These are phyloP conservation scores for Bryoerythrophyllum caledonicum DNA, from an alignment of 225 moss, liverwort and hornwort species.

Conservation along the genomic window DNA sequence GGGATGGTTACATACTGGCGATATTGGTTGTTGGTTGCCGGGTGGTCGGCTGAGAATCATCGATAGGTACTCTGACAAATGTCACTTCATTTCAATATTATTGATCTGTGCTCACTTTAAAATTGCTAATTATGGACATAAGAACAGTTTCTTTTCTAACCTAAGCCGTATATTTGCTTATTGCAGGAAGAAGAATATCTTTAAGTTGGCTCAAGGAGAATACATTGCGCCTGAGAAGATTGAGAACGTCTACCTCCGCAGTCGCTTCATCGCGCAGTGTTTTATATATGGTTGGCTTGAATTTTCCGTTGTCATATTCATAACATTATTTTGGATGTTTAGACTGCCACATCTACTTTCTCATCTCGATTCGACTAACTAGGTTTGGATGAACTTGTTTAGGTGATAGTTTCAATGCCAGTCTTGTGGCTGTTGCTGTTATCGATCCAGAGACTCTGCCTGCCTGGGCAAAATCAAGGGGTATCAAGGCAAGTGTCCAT, in stretches of 20 bases:
- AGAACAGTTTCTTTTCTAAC: background rate
- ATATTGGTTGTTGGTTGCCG: slow-evolving; percentile 89
- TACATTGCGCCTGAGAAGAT: slow-evolving; percentile 98
- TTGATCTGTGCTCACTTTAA: background rate
- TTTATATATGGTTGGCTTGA: slow-evolving; percentile 64
- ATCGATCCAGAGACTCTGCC: slow-evolving; percentile 83
- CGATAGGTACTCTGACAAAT: slow-evolving; percentile 50
- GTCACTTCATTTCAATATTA: background rate
- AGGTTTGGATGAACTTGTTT: slow-evolving; percentile 16
- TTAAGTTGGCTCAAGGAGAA: slow-evolving; percentile 98
- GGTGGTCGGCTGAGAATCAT: slow-evolving; percentile 94
- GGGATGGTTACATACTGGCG: slow-evolving; percentile 93
- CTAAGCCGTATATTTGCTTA: background rate
- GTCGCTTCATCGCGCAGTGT: slow-evolving; percentile 77
- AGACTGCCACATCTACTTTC: background rate
- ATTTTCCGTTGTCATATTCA: background rate
- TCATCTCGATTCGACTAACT: slow-evolving; percentile 6
- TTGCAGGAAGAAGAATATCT: slow-evolving; percentile 91
- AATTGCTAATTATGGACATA: background rate
- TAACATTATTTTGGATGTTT: slow-evolving; percentile 6
- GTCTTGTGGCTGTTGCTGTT: slow-evolving; percentile 81
- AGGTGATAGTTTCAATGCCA: slow-evolving; percentile 92
- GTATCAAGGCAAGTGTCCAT: slow-evolving; percentile 55
- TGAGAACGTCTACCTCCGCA: slow-evolving; percentile 87
- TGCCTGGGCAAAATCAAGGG: slow-evolving; percentile 81